phyloP scores from a whole-genome alignment of 2,329 filamentous ascomycete genomes.

The Kalmusia sp. region DNA sequence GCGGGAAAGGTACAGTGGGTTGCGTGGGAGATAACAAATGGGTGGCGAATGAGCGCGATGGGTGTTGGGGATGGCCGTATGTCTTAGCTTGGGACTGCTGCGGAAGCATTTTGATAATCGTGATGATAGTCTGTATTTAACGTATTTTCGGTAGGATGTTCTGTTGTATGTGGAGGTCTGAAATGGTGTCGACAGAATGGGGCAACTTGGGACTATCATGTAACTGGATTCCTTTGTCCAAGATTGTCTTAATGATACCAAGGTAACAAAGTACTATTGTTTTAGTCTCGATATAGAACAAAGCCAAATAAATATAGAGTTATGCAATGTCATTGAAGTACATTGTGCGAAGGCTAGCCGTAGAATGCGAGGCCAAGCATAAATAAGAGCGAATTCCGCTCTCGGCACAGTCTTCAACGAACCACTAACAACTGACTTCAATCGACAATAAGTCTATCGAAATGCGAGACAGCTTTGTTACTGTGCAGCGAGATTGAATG shows the following conservation, averaged over 20 bases:
- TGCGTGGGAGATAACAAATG: neutral
- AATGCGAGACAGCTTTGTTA: neutral
- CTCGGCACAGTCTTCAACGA: neutral
- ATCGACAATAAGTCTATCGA: neutral
- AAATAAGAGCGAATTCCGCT: neutral
- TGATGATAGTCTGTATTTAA: too few relatives aligned
- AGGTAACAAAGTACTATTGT: too few relatives aligned
- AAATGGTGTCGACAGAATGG: too few relatives aligned
- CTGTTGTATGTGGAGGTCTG: too few relatives aligned
- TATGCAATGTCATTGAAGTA: neutral
- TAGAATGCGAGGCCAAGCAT: neutral
- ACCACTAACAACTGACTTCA: neutral
- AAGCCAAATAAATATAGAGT: neutral
- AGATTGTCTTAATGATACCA: too few relatives aligned
- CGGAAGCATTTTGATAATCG: too few relatives aligned
- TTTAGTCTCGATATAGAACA: neutral
- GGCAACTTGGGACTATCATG: too few relatives aligned
- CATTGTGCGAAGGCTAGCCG: neutral
- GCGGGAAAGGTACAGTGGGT: conserved; percentile 14
- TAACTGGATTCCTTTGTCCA: too few relatives aligned
- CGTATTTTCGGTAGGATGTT: too few relatives aligned
- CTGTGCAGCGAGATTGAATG: neutral
- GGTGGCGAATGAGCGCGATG: neutral
- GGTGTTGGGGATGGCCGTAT: too few relatives aligned
- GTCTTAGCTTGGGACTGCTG: too few relatives aligned